Percentiles rank a stretch among this genome's conserved stretches.
Evolutionary conservation across 495 filamentous ascomycete genomes (phyloP).

Genomic region (Aspergillus incahuasiensis): DNA sequence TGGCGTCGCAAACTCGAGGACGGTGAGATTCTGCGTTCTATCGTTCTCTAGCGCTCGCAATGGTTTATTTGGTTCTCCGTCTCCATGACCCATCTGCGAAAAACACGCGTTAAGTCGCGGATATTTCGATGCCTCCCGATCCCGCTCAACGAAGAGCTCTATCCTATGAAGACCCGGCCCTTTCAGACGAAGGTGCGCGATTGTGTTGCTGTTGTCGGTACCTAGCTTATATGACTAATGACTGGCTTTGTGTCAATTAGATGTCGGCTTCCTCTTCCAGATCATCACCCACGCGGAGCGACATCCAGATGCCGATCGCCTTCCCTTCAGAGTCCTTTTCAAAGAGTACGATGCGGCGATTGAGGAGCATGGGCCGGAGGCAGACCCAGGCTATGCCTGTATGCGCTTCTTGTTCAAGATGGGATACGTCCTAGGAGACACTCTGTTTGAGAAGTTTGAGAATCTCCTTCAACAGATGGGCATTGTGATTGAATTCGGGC

Average conservation of each 20-base stretch:
- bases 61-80: slow-evolving; percentile 40
- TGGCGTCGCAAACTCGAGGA: slow-evolving; percentile 15
- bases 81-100: slow-evolving; percentile 51
- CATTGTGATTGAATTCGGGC: slow-evolving; percentile 61
- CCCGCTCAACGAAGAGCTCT: slow-evolving; percentile 46
- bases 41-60: slow-evolving; percentile 29
- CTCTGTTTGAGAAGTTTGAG: slow-evolving; percentile 64
- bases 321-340: slow-evolving; percentile 76
- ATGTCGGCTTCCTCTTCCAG: slow-evolving; percentile 72
- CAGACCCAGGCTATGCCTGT: slow-evolving; percentile 68
- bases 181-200: slow-evolving; percentile 60
- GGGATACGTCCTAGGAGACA: slow-evolving; percentile 46
- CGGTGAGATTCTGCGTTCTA: slow-evolving; percentile 10
- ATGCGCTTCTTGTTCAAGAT: slow-evolving; percentile 78
- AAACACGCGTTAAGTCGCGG: slow-evolving; percentile 49
- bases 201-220: not conserved
- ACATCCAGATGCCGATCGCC: slow-evolving; percentile 56
- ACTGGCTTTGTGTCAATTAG: slow-evolving; percentile 35
- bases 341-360: slow-evolving; percentile 71
- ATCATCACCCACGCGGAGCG: slow-evolving; percentile 69
- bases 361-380: slow-evolving; percentile 58
- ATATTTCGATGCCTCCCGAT: slow-evolving; percentile 57
- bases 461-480: slow-evolving; percentile 58
- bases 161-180: slow-evolving; percentile 43
- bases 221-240: not conserved